Evolutionary conservation across 1,139 yeast species (phyloP), one percentile per base, ranked within the genome.

Genomic region (Pichia sp.): DNA sequence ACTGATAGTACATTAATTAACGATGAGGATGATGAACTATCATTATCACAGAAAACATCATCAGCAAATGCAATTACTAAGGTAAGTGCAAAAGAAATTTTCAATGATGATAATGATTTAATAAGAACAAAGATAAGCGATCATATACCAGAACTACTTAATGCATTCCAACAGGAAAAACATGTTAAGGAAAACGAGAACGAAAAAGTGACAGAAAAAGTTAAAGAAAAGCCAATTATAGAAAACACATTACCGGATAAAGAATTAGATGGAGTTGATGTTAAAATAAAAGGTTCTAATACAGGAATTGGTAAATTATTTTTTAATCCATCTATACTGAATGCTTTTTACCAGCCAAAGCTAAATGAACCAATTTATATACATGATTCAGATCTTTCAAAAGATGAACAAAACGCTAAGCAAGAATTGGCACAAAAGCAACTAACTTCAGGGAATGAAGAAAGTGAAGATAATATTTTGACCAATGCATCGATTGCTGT

Each of bases 111-210:
- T 30, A 45, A 48, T 24, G 53, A 48, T 7, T 42, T 53, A n/a
- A 37, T 50, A 35, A 74, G 72, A 53, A 70, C 80, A 0, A 72
- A 80, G 3, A 64, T 79, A 7, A 59, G 78, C 2, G 81, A 77
- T 32, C 80, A 78, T 56, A 62, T 79, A 57, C 85, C 85, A 0
- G 73, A 70, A 53, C 64, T 79, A 55, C 68, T 79, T 75, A 64
- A 74, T 16, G 84, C 82, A n/a, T 79, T 79, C 53, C 37, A 72
- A 74, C 52, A 73, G 74, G 43, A 20, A 27, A 34, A 43, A 11
- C 32, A 36, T 16, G 29, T n/a, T 22, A 36, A 27, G 22, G 37
- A 40, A n/a, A 26, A 30, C 11, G 23, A 23, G n/a, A 36, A 27
- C 22, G 37, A 40, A n/a, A 26, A 30, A 15, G 23, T 26, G n/a